Base-by-base conservation (phyloP, 1,284 basidiomycete genomes). In the Ganoderma lingzhi region DNA sequence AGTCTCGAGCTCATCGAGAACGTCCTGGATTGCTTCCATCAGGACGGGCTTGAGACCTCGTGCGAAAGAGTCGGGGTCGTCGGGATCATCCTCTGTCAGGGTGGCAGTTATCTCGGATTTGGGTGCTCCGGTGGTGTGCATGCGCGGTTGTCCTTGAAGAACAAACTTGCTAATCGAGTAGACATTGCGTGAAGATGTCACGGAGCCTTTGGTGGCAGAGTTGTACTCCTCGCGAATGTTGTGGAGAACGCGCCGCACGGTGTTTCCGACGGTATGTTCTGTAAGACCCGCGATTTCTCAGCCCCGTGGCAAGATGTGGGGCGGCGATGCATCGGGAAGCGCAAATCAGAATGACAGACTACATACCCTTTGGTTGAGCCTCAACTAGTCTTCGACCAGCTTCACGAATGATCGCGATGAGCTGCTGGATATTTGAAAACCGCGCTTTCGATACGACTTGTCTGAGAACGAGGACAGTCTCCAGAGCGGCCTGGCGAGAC, bases 251-350 rank as follows among this genome's bases (percentile, higher is more conserved):
- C 96, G 93, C 44, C 96, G 89, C 59, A 97, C 93, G 41, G 96
- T 97, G 79, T 98, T 99, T 15, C 96, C 96, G 53, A 98, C 93
- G 56, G 96, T 93, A 76, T 97, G 93, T 79, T 99, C 97, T 96
- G 51, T n/a, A 17, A 37, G 41, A 28, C 28, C 76, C 65, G 55
- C 12, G 44, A 48, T 62, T 53, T 35, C n/a, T 58, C 58, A 59
- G 37, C 17, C n/a, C 10, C 14, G 39, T 44, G 42, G 15, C 12
- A 56, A 17, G 41, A 37, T 41, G 17, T 15, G 30, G 30, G 28
- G 39, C 2, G 23, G 23, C 23, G n/a, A 32, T 53, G 6, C 23
- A 23, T 62, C 6, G n/a, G 12, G 15, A 14, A 19, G n/a, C 23
- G 59, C 35, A 44, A 17, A 1, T 6, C 1, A 23, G 30, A 19